phyloP scores from a whole-genome alignment of 306 rosid species.

The Acacia crassicarpa region DNA sequence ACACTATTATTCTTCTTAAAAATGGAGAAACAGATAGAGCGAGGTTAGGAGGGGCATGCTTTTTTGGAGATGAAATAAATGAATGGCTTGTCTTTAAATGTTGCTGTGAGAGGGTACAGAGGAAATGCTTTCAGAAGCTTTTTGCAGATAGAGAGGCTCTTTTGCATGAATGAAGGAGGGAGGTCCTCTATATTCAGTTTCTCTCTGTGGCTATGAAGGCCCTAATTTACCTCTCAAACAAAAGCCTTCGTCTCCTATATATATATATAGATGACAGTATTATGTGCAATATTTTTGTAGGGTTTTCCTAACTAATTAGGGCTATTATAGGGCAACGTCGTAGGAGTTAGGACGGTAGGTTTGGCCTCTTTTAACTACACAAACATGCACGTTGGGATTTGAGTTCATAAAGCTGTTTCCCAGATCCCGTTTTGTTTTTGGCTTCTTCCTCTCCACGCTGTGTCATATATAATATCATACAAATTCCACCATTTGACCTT shows the following conservation, averaged over 20 bases:
- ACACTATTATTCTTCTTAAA: neutral
- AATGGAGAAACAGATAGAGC: constrained; percentile 10
- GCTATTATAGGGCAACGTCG: constrained; percentile 24
- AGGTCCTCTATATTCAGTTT: constrained; percentile 17
- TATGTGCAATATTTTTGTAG: neutral
- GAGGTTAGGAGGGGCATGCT: constrained; percentile 15
- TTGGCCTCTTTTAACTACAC: constrained; percentile 44
- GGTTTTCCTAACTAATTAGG: constrained; percentile 5
- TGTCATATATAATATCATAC: too few species aligned
- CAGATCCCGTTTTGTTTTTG: constrained; percentile 29
- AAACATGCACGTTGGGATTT: constrained; percentile 50
- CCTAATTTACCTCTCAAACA: constrained; percentile 7
- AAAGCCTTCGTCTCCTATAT: neutral
- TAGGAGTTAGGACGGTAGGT: constrained; percentile 34
- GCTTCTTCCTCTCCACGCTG: constrained; percentile 5
- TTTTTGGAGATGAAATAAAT: constrained; percentile 5
- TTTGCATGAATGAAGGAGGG: constrained; percentile 27
- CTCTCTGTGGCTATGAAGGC: neutral
- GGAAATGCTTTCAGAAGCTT: constrained; percentile 35
- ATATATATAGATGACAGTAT: neutral
- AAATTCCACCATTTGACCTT: neutral
- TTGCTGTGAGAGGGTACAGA: constrained; percentile 35
- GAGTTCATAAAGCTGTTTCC: constrained; percentile 47
- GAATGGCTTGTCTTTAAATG: constrained; percentile 24
- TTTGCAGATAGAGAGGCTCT: constrained; percentile 19